Percentiles rank a stretch among this genome's conserved stretches.
Evolutionary conservation across 2,329 filamentous ascomycete species (phyloP).

Genomic region (Ophiostoma perfectum): DNA sequence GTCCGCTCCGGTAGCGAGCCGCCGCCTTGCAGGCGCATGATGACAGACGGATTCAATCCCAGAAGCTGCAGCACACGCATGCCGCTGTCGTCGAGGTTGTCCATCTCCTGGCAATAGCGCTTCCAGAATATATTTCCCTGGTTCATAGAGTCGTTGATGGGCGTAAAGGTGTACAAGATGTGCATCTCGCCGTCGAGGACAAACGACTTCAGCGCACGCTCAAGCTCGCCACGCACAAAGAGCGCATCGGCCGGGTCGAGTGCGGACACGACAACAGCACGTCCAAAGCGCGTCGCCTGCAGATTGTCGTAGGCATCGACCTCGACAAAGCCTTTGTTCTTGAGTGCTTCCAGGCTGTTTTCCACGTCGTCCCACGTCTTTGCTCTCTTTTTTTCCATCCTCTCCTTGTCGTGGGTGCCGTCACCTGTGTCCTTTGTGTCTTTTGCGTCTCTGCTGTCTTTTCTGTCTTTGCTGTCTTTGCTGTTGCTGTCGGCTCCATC

Average conservation of each 20-base stretch:
- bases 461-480: conserved; percentile 41
- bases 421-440: conserved; percentile 26
- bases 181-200: conserved; percentile 80
- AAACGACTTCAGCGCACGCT: conserved; percentile 62
- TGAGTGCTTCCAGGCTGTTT: conserved; percentile 44
- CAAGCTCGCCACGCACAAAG: conserved; percentile 65
- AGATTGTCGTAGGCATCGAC: conserved; percentile 42
- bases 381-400: not conserved
- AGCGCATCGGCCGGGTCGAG: conserved; percentile 70
- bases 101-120: conserved; percentile 65
- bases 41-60: conserved; percentile 60
- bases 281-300: conserved; percentile 59
- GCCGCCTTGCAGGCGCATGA: conserved; percentile 66
- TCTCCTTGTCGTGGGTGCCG: conserved; percentile 37
- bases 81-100: conserved; percentile 64
- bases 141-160: conserved; percentile 52
- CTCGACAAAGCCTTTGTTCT: conserved; percentile 42
- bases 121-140: conserved; percentile 59
- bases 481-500: conserved; percentile 15
- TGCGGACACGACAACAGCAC: conserved; percentile 65
- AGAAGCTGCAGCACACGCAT: conserved; percentile 62
- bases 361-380: conserved; percentile 42
- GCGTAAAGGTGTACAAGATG: conserved; percentile 70
- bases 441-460: conserved; percentile 35
- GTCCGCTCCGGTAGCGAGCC: conserved; percentile 59